These are phyloP conservation scores for Canariomyces notabilis DNA, from an alignment of 2,329 filamentous ascomycete genomes.

Conservation along the genomic window DNA sequence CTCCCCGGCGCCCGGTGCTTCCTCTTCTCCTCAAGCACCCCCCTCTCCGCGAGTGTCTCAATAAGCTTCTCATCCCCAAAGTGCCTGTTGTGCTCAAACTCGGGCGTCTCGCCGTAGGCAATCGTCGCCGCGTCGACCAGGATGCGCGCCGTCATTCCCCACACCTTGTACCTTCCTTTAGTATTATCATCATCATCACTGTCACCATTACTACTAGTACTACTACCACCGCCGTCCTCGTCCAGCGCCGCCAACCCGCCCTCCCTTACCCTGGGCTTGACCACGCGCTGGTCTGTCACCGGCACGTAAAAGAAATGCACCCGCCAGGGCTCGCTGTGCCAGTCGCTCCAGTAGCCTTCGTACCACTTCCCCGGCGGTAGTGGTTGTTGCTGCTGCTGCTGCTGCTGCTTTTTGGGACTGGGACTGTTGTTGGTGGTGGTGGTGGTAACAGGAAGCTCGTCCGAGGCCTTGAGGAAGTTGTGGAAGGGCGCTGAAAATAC, in stretches of 20 bases:
- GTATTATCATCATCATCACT: slow-evolving; percentile 40
- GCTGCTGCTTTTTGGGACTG: slow-evolving; percentile 29
- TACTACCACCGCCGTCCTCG: slow-evolving; percentile 27
- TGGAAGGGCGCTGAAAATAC: slow-evolving; percentile 88
- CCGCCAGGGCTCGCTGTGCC: slow-evolving; percentile 72
- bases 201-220: slow-evolving; percentile 13
- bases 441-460: slow-evolving; percentile 26
- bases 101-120: slow-evolving; percentile 76
- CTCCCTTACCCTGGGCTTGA: slow-evolving; percentile 44
- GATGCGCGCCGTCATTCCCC: slow-evolving; percentile 91
- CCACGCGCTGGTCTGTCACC: slow-evolving; percentile 63
- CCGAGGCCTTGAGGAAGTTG: slow-evolving; percentile 61
- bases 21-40: slow-evolving; percentile 44
- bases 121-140: slow-evolving; percentile 81
- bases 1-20: slow-evolving; percentile 30
- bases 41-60: slow-evolving; percentile 39
- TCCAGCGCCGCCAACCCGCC: slow-evolving; percentile 41
- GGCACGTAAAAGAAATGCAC: slow-evolving; percentile 93
- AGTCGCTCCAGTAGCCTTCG: slow-evolving; percentile 73
- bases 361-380: slow-evolving; percentile 68
- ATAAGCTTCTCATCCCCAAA: slow-evolving; percentile 52
- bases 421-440: neutral
- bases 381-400: too few species aligned
- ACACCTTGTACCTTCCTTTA: slow-evolving; percentile 69
- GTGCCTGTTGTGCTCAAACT: slow-evolving; percentile 65